These are phyloP conservation scores for Austroboletus niveus DNA, from an alignment of 1,284 basidiomycete species.

Conservation along the genomic window DNA sequence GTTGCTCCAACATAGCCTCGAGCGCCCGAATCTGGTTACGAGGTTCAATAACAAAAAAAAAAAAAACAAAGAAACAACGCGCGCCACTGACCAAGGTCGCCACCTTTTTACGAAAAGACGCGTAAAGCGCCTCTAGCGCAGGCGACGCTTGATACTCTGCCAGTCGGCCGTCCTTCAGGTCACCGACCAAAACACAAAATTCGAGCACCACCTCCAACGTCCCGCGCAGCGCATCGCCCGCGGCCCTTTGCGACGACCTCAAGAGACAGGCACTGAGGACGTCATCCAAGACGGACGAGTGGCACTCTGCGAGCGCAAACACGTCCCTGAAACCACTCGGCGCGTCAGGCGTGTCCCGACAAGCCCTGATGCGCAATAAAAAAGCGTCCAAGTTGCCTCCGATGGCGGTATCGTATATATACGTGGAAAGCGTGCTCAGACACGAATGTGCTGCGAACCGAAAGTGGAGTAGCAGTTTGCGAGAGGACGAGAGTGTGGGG, in stretches of 20 bases:
- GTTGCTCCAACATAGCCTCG: conserved; percentile 39
- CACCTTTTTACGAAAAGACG: conserved; percentile 57
- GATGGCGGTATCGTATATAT: conserved; percentile 77
- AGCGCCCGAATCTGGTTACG: conserved; percentile 15
- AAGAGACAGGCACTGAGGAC: conserved; percentile 79
- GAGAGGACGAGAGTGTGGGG: conserved; percentile 50
- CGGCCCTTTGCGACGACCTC: conserved; percentile 65
- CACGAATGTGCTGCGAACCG: conserved; percentile 74
- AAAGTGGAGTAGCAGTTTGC: conserved; percentile 59
- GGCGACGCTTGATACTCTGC: conserved; percentile 61
- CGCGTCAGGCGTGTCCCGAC: conserved; percentile 24
- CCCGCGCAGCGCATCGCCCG: conserved; percentile 64
- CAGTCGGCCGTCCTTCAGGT: conserved; percentile 51
- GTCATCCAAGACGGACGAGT: conserved; percentile 71
- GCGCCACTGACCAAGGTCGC: conserved; percentile 49
- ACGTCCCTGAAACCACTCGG: conserved; percentile 58
- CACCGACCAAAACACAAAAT: conserved; percentile 66
- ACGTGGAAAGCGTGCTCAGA: conserved; percentile 59
- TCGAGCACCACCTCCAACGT: conserved; percentile 69
- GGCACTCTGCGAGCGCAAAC: conserved; percentile 68
- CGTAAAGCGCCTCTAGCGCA: conserved; percentile 51
- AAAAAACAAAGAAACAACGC: not conserved
- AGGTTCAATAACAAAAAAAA: conserved; percentile 1
- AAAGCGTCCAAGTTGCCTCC: conserved; percentile 73
- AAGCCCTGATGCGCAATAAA: conserved; percentile 42